Conservation (phyloP, 148 eudicot species). For the Talinum fruticosum region DNA sequence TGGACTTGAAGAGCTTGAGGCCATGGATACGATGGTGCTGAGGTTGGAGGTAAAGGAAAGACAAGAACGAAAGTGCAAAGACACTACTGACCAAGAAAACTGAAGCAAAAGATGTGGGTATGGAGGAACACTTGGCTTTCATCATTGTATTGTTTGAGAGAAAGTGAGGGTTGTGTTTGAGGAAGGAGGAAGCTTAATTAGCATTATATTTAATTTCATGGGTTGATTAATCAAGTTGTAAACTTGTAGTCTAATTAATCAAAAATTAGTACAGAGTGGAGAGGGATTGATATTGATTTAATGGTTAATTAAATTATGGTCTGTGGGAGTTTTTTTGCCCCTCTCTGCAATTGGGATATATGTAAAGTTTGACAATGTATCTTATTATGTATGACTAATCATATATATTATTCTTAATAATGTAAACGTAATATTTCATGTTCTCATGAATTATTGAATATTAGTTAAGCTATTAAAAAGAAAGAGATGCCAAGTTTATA, state of each 20-base stretch:
- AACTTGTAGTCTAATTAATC: neutral
- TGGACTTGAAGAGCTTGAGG: neutral
- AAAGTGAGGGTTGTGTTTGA: neutral
- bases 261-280: neutral
- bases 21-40: neutral
- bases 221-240: neutral
- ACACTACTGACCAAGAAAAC: neutral
- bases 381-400: neutral
- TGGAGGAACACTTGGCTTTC: neutral
- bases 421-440: too few species aligned
- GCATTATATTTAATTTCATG: neutral
- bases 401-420: too few species aligned
- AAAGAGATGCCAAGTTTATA: too few species aligned
- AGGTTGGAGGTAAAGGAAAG: neutral
- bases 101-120: neutral
- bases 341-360: too few species aligned
- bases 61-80: neutral
- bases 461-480: too few species aligned
- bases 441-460: too few species aligned
- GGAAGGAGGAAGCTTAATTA: neutral
- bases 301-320: too few species aligned
- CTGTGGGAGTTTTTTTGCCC: too few species aligned
- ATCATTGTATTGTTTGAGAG: neutral
- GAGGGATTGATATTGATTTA: neutral
- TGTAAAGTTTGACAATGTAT: neutral